Evolutionary conservation across 2,329 filamentous ascomycete genomes (phyloP), one percentile per base, ranked within the genome.

Genomic region (Leptosphaerulina australis): DNA sequence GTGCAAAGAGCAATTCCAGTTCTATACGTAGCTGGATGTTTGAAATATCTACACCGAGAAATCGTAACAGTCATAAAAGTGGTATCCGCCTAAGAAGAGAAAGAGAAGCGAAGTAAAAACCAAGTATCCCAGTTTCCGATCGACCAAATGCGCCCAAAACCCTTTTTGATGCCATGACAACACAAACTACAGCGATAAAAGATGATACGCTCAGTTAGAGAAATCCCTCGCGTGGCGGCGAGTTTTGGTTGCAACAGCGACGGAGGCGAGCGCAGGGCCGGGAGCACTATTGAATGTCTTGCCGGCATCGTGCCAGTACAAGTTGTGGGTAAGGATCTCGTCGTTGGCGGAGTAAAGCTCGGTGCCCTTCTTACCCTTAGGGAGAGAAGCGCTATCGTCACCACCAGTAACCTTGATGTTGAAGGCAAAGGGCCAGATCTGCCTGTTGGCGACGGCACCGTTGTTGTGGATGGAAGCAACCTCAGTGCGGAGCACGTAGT

Each of bases 381-480:
- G 67, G 2, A 69, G 44, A 22, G 56, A 9, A 12, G 61, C 53
- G 36, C 51, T 55, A 43, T 66, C 59, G 14, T 67, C 58, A 25
- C 68, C 68, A 15, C 64, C 65, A 6, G 62, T 64, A 26, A 71
- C 59, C 48, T 67, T 62, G 58, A 71, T 62, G 53, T 70, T 71
- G 62, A 69, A 69, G 14, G 65, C 66, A 53, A 70, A 67, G 6
- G 69, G 69, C 66, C 68, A 71, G 60, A 69, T 67, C 48, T 71
- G 69, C 45, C 67, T 59, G 35, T 69, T 41, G 21, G 57, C 52
- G 30, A 69, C 63, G 21, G 53, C 53, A 34, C 69, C 69, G 46
- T 67, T 69, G 60, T 69, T 69, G 60, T 71, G 69, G 49, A 71
- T 64, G 7, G 66, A 69, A 4, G 58, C 58, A 36, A 71, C 67